Base-by-base conservation (phyloP, 495 filamentous ascomycete species). In the Talaromyces trachyspermus region DNA sequence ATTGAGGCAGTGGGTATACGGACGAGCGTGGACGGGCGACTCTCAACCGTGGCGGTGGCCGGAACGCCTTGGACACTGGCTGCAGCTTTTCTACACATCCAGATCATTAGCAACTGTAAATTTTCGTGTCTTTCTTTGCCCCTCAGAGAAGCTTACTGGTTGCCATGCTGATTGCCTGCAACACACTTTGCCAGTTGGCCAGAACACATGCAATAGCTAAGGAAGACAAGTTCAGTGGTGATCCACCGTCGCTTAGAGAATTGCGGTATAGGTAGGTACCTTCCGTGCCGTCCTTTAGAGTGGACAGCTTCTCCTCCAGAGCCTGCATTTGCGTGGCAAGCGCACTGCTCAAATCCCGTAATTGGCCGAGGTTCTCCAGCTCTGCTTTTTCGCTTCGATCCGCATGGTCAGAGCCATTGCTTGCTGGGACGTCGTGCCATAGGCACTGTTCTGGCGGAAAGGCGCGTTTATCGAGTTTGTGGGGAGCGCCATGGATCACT, bases 121-220 rank as follows among this genome's bases (percentile, higher is more conserved):
- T 20, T 37, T 18, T 12, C 33, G 9, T 14, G 3, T 12, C 11
- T 40, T n/a, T 20, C 6, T 7, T 11, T 20, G 35, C 9, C n/a
- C 4, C 12, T 11, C 7, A 12, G 23, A 39, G 36, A 55, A 51
- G 64, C 85, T 61, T 80, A 98, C 92, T 79, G 43, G 89, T 95
- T 48, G 94, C 90, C 82, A 98, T 94, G 59, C 85, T 86, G 56
- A 98, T 96, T 29, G 89, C 89, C 42, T 85, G 77, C 15, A 98
- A 74, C 43, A 98, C 90, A 61, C 89, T 94, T 56, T 95, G 85
- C 92, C 92, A 98, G 64, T 98, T 98, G 38, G 86, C 78, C 51
- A 98, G 68, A 14, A 98, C 92, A 38, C 83, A 80, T 39, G 92
- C 92, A 59, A 98, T 89, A 54, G 89, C 91, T 92, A 59, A 41